Conservation (phyloP, 495 filamentous ascomycete genomes). For the Penicillium macrosclerotiorum region DNA sequence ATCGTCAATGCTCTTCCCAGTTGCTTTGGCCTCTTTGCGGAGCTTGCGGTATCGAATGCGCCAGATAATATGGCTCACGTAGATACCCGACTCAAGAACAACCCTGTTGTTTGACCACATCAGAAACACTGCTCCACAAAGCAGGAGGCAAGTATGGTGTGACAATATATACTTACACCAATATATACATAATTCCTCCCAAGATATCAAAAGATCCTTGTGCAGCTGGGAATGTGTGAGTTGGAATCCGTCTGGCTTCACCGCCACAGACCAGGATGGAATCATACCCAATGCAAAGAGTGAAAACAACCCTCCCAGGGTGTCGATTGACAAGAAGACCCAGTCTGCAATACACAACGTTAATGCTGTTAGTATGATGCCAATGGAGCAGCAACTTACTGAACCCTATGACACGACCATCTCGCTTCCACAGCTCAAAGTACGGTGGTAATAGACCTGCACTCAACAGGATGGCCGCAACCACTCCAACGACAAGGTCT, state of each 20-base stretch:
- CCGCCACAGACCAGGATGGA: not conserved
- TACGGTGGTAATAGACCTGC: slow-evolving; percentile 67
- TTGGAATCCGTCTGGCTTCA: not conserved
- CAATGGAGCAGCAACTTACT: slow-evolving; percentile 44
- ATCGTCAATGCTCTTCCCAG: slow-evolving; percentile 63
- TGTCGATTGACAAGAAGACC: slow-evolving; percentile 69
- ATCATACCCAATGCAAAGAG: slow-evolving; percentile 64
- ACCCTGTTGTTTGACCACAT: slow-evolving; percentile 38
- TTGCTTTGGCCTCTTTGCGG: slow-evolving; percentile 53
- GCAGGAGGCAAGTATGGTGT: not conserved
- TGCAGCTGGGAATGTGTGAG: slow-evolving; percentile 43
- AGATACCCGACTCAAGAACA: slow-evolving; percentile 66
- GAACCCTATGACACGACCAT: slow-evolving; percentile 67
- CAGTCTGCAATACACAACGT: slow-evolving; percentile 51
- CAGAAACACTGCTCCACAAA: not conserved
- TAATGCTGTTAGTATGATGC: too few species aligned
- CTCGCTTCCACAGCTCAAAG: slow-evolving; percentile 67
- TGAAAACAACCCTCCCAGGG: slow-evolving; percentile 70
- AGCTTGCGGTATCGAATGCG: slow-evolving; percentile 60
- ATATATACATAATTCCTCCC: slow-evolving; percentile 66
- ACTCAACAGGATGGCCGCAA: slow-evolving; percentile 58
- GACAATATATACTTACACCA: slow-evolving; percentile 64
- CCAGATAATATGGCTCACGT: slow-evolving; percentile 66
- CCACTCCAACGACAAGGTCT: slow-evolving; percentile 57
- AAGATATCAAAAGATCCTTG: slow-evolving; percentile 70